Percentiles rank a stretch among this genome's conserved stretches.
These are phyloP conservation scores for Zasmidium citrigriseum DNA, from an alignment of 2,329 filamentous ascomycete genomes.

Conservation along the genomic window DNA sequence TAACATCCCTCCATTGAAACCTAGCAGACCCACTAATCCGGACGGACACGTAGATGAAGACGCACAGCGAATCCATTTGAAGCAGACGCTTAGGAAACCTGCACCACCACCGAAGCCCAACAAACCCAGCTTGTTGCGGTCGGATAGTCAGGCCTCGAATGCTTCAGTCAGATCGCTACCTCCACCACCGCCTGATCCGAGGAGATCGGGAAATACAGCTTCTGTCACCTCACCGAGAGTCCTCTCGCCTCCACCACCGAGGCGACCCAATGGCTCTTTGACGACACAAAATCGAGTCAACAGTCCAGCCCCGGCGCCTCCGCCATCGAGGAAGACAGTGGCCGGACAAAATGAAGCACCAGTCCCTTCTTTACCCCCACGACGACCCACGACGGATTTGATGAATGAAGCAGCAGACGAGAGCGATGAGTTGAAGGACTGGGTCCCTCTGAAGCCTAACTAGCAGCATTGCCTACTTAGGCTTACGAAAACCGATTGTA, in stretches of 20 bases:
- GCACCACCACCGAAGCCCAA: conserved; percentile 39
- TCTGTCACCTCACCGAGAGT: conserved; percentile 2
- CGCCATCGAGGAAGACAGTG: conserved; percentile 23
- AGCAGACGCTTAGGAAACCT: conserved; percentile 35
- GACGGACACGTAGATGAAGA: conserved; percentile 12
- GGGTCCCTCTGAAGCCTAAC: conserved; percentile 33
- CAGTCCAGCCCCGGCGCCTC: conserved; percentile 18
- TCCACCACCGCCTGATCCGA: conserved; percentile 25
- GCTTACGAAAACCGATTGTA: not conserved
- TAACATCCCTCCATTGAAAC: not conserved
- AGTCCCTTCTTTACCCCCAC: conserved; percentile 27
- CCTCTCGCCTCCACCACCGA: conserved; percentile 19
- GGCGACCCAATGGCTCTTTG: conserved; percentile 6
- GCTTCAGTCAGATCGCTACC: conserved; percentile 18
- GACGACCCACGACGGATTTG: conserved; percentile 27
- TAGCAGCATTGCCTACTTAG: conserved; percentile 1
- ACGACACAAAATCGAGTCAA: not conserved
- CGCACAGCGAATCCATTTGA: conserved; percentile 17
- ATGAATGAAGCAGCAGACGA: conserved; percentile 29
- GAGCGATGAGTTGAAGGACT: conserved; percentile 29
- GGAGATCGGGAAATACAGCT: conserved; percentile 17
- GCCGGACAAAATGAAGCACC: conserved; percentile 9
- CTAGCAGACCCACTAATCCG: conserved; percentile 6
- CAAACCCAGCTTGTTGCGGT: conserved; percentile 30
- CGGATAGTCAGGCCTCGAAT: conserved; percentile 18